Evolutionary conservation across 176 grass and related monocot species (phyloP).

Genomic region (Zizania latifolia): DNA sequence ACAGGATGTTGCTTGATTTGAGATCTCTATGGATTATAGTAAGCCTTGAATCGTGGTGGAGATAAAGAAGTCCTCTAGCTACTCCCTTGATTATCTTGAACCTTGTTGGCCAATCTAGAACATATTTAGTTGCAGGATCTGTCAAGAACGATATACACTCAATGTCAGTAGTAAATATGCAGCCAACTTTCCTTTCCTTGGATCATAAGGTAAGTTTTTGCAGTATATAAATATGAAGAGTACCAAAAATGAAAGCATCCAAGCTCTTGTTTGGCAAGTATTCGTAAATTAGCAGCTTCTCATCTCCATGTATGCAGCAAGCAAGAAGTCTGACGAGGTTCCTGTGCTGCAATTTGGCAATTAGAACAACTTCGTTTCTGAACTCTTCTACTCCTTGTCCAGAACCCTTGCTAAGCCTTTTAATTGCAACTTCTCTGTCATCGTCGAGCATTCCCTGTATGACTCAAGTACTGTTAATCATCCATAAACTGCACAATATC

Average conservation of each 20-base stretch:
- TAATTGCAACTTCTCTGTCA: constrained; percentile 36
- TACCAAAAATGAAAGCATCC: constrained; percentile 38
- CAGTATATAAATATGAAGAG: background rate
- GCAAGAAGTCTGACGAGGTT: constrained; percentile 42
- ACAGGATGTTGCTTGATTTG: constrained; percentile 52
- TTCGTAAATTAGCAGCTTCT: constrained; percentile 41
- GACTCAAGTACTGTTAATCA: background rate
- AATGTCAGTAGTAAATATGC: background rate
- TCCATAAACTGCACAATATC: background rate
- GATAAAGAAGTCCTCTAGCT: constrained; percentile 61
- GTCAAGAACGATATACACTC: background rate
- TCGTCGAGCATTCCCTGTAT: constrained; percentile 16
- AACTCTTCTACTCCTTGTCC: constrained; percentile 44
- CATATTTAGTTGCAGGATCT: constrained; percentile 32
- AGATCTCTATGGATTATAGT: constrained; percentile 48
- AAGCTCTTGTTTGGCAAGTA: constrained; percentile 43
- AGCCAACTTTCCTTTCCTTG: background rate
- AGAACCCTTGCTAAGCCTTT: constrained; percentile 45
- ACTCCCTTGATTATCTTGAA: constrained; percentile 49
- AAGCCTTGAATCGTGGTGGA: constrained; percentile 55
- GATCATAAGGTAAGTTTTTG: background rate
- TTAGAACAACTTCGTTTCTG: constrained; percentile 39
- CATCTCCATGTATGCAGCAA: constrained; percentile 42
- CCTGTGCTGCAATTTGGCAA: constrained; percentile 41
- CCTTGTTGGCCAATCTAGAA: constrained; percentile 46